Evolutionary conservation across 352 stramenopile genomes (phyloP).

Genomic region (Phytophthora hibernalis): DNA sequence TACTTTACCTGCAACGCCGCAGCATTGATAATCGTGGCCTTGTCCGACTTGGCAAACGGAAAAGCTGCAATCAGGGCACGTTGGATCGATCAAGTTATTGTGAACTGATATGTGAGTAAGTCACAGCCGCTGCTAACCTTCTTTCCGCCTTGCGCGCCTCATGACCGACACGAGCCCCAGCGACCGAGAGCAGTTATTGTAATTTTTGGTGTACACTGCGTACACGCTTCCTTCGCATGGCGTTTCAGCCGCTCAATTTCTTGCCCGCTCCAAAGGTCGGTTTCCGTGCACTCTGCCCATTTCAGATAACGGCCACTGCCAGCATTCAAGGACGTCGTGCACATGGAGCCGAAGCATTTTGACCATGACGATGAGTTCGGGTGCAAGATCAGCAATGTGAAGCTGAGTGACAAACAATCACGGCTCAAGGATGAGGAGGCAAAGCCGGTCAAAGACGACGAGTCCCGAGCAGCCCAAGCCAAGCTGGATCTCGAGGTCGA

Average conservation of each 20-base stretch:
- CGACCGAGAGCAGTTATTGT: constrained; percentile 17
- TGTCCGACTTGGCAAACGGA: constrained; percentile 35
- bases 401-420: constrained; percentile 61
- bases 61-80: constrained; percentile 24
- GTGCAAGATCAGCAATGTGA: constrained; percentile 75
- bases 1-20: constrained; percentile 67
- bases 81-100: neutral
- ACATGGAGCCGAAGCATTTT: constrained; percentile 72
- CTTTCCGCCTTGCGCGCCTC: constrained; percentile 19
- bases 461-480: constrained; percentile 60
- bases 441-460: constrained; percentile 64
- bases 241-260: constrained; percentile 21
- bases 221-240: neutral
- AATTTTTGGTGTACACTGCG: neutral
- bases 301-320: constrained; percentile 20
- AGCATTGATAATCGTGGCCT: constrained; percentile 73
- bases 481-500: constrained; percentile 87
- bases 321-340: constrained; percentile 4
- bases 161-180: constrained; percentile 6
- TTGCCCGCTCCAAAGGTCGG: constrained; percentile 21
- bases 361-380: constrained; percentile 64
- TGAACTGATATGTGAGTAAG: too few relatives aligned
- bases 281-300: constrained; percentile 1
- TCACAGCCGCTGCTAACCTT: constrained; percentile 15
- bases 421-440: constrained; percentile 49